A percentile compares a stretch with the other conserved stretches of the same genome.
Conservation (phyloP, 495 filamentous ascomycete species). For the Daldinia concentrica region DNA sequence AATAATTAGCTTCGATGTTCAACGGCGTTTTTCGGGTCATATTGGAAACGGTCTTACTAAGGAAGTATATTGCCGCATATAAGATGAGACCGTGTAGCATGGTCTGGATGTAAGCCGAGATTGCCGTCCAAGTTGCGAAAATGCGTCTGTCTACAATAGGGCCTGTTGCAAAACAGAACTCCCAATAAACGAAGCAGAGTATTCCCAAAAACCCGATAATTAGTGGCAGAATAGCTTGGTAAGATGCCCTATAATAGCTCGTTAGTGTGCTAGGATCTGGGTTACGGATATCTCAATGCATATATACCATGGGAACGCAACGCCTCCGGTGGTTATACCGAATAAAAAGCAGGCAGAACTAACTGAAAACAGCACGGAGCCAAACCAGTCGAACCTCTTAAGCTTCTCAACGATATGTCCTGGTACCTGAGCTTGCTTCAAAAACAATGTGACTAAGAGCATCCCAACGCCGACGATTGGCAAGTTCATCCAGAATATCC, state of each 20-base stretch:
- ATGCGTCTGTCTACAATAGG: slow-evolving; percentile 55
- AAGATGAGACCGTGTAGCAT: slow-evolving; percentile 60
- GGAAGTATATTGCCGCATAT: slow-evolving; percentile 65
- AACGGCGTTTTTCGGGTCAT: background rate
- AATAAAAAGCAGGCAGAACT: slow-evolving; percentile 58
- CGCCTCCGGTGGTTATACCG: slow-evolving; percentile 62
- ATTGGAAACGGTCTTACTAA: slow-evolving; percentile 42
- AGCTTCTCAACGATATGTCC: slow-evolving; percentile 57
- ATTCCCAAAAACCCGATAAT: slow-evolving; percentile 58
- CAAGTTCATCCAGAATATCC: slow-evolving; percentile 59
- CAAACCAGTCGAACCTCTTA: slow-evolving; percentile 64
- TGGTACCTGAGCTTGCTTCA: slow-evolving; percentile 48
- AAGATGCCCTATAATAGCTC: slow-evolving; percentile 31
- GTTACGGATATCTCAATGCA: slow-evolving; percentile 6
- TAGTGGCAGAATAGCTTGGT: slow-evolving; percentile 64
- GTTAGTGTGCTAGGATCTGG: background rate
- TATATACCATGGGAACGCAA: slow-evolving; percentile 60
- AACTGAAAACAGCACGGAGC: slow-evolving; percentile 61
- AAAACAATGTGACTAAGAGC: slow-evolving; percentile 51
- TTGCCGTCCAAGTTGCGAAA: slow-evolving; percentile 54
- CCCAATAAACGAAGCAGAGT: slow-evolving; percentile 56
- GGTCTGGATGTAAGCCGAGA: slow-evolving; percentile 50
- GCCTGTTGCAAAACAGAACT: slow-evolving; percentile 54
- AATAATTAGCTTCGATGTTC: background rate
- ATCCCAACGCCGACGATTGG: slow-evolving; percentile 53